phyloP scores from a whole-genome alignment of 371 early-diverging fungal genomes.

The Parasitella parasitica region DNA sequence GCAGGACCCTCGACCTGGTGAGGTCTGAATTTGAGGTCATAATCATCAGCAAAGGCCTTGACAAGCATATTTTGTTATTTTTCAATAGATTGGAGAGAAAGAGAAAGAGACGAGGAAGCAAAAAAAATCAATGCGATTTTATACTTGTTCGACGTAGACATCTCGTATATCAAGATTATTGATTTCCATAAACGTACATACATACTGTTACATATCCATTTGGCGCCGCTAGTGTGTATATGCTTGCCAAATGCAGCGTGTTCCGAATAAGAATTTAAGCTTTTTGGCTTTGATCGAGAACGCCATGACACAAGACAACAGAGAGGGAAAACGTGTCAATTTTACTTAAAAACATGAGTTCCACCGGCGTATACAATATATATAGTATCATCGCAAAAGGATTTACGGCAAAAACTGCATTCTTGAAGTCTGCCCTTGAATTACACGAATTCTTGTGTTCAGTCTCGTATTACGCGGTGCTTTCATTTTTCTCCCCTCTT shows the following conservation, averaged over 20 bases:
- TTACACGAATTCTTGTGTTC: background rate
- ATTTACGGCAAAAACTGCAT: no score
- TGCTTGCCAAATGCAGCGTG: background rate
- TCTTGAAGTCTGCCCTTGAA: conserved; percentile 1
- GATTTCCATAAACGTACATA: no score
- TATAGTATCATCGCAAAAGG: no score
- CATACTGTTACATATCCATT: no score
- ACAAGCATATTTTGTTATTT: conserved; percentile 19
- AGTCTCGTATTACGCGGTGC: no score
- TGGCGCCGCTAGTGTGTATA: background rate
- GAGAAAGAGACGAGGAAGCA: background rate
- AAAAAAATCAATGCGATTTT: background rate
- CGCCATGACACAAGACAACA: background rate
- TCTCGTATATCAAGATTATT: background rate
- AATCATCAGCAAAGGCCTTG: conserved; percentile 28
- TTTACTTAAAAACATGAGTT: background rate
- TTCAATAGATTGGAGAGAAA: background rate
- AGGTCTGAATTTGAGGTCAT: conserved; percentile 24
- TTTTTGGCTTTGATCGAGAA: background rate
- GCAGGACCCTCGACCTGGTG: conserved; percentile 29
- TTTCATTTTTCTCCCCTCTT: background rate
- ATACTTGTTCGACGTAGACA: background rate
- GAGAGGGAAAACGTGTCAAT: background rate
- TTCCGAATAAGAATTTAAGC: background rate
- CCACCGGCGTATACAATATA: background rate